Evolutionary conservation across 2,329 filamentous ascomycete species (phyloP).

Genomic region (Thelonectria blattea): DNA sequence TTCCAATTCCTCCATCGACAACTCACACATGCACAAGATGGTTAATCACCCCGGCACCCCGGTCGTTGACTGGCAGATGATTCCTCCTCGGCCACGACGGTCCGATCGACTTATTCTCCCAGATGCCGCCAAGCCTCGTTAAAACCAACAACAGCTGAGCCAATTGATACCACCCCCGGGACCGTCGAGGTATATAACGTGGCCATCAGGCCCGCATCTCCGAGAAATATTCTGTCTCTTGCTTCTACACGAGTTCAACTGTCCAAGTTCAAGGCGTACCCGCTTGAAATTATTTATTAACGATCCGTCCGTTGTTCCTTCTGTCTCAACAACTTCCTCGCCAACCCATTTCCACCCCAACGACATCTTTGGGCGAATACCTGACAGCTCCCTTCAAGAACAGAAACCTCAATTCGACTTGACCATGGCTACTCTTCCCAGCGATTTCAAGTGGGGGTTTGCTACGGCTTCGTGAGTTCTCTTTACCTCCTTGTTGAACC

Average conservation of each 20-base stretch:
- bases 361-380: background rate
- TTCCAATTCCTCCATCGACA: conserved; percentile 7
- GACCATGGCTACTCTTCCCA: conserved; percentile 62
- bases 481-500: conserved; percentile 19
- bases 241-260: background rate
- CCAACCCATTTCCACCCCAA: background rate
- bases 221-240: conserved; percentile 8
- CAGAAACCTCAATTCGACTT: conserved; percentile 9
- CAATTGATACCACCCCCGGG: conserved; percentile 24
- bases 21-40: conserved; percentile 14
- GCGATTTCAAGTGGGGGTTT: conserved; percentile 80
- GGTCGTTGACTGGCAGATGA: conserved; percentile 34
- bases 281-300: background rate
- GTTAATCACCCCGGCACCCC: conserved; percentile 12
- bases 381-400: background rate
- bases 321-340: background rate
- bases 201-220: conserved; percentile 27
- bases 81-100: conserved; percentile 57
- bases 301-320: background rate
- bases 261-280: background rate
- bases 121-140: conserved; percentile 26
- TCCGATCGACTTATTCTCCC: conserved; percentile 46
- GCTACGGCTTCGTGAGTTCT: conserved; percentile 72
- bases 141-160: conserved; percentile 21
- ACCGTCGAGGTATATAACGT: conserved; percentile 36